These are phyloP conservation scores for Annona squamosa DNA, from an alignment of 164 flowering plant species.

Conservation along the genomic window DNA sequence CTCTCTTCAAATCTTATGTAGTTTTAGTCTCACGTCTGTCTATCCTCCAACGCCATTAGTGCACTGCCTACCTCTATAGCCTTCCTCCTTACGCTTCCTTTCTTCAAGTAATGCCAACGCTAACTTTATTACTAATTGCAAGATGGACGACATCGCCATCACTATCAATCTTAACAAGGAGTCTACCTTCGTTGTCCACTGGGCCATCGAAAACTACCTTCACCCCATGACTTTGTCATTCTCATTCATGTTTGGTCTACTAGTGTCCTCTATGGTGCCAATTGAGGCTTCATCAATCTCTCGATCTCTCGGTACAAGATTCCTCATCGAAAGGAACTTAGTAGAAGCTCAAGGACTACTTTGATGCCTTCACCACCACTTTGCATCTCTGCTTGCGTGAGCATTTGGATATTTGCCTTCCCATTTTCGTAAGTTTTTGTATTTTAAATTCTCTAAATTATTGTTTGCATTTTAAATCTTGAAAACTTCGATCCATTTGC, in stretches of 20 bases:
- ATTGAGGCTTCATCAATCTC: constrained; percentile 54
- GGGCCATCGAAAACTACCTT: constrained; percentile 82
- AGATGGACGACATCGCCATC: constrained; percentile 36
- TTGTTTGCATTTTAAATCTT: no score
- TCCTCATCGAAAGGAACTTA: constrained; percentile 25
- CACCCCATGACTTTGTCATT: constrained; percentile 66
- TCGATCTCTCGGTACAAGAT: constrained; percentile 22
- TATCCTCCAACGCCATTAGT: background rate
- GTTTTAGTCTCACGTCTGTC: no score
- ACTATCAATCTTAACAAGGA: constrained; percentile 82
- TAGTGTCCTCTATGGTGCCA: constrained; percentile 69
- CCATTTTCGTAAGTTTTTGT: no score
- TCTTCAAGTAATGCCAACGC: constrained; percentile 13
- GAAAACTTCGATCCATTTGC: no score
- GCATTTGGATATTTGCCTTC: constrained; percentile 23
- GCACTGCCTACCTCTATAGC: background rate
- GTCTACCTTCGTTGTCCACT: constrained; percentile 68
- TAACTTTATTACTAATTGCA: constrained; percentile 36
- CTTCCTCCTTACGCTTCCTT: constrained; percentile 39
- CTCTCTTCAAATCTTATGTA: no score
- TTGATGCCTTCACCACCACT: constrained; percentile 42
- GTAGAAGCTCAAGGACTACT: constrained; percentile 57
- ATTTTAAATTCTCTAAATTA: no score
- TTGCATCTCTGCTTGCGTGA: constrained; percentile 37
- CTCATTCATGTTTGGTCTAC: constrained; percentile 78